Percentiles rank a stretch among this genome's conserved stretches.
These are phyloP conservation scores for Linum usitatissimum DNA, from an alignment of 345 rosid species.

Conservation along the genomic window DNA sequence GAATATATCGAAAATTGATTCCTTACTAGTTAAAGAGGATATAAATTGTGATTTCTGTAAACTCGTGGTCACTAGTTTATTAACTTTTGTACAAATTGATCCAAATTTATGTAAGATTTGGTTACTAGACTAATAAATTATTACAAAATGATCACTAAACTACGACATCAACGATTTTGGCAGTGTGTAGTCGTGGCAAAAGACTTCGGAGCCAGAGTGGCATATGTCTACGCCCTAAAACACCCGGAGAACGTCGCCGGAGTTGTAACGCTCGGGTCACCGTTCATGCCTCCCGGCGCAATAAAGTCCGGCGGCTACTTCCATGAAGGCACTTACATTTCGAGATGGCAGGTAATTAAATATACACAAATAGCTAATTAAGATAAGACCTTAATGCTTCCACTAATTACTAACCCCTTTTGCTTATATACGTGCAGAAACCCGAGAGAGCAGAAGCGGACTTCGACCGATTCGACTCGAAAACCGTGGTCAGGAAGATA, in stretches of 20 bases:
- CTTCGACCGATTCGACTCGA: constrained; percentile 18
- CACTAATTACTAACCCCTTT: too few relatives aligned
- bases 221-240: constrained; percentile 11
- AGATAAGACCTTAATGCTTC: too few relatives aligned
- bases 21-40: too few relatives aligned
- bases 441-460: constrained; percentile 25
- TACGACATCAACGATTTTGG: too few relatives aligned
- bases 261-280: constrained; percentile 28
- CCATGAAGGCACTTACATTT: constrained; percentile 32
- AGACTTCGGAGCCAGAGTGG: constrained; percentile 31
- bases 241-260: constrained; percentile 26
- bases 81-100: too few relatives aligned
- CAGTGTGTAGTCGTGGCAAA: constrained; percentile 33
- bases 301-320: not conserved
- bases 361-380: too few relatives aligned
- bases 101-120: too few relatives aligned
- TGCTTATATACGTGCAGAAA: constrained; percentile 16
- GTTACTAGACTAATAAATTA: too few relatives aligned
- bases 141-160: too few relatives aligned
- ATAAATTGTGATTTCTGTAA: too few relatives aligned
- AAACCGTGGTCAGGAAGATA: constrained; percentile 17
- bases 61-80: too few relatives aligned
- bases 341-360: constrained; percentile 25
- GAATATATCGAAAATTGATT: too few relatives aligned
- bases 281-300: constrained; percentile 18